These are phyloP conservation scores for Hortaea sp. DNA, from an alignment of 2,329 filamentous ascomycete genomes.

Conservation along the genomic window DNA sequence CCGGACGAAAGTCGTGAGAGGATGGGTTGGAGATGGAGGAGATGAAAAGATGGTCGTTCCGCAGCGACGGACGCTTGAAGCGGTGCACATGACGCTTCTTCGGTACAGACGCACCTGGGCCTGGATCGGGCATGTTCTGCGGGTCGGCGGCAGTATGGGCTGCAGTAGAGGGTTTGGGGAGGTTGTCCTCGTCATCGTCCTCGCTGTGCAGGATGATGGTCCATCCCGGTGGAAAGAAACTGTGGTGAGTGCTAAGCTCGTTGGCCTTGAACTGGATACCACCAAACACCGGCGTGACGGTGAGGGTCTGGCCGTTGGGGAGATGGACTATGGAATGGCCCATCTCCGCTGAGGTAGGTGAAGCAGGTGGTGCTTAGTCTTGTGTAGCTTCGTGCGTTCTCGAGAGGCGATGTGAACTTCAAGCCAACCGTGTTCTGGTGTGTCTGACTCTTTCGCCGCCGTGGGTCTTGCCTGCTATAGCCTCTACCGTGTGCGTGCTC, in stretches of 20 bases:
- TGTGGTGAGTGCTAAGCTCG: conserved; percentile 58
- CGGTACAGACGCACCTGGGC: conserved; percentile 11
- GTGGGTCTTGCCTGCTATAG: too few relatives aligned
- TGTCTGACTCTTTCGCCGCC: too few relatives aligned
- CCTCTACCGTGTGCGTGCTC: too few relatives aligned
- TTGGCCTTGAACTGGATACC: conserved; percentile 82
- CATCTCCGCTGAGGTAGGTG: too few relatives aligned
- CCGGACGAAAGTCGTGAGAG: conserved; percentile 66
- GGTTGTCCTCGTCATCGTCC: conserved; percentile 27
- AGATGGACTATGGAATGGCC: conserved; percentile 51
- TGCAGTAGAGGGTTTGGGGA: conserved; percentile 9
- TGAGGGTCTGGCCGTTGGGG: conserved; percentile 78
- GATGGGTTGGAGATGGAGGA: conserved; percentile 83
- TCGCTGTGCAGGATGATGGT: conserved; percentile 71
- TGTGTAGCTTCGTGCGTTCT: too few relatives aligned
- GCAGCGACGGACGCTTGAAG: conserved; percentile 66
- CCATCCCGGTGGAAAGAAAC: conserved; percentile 77
- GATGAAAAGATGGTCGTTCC: conserved; percentile 76
- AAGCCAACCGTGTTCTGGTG: too few relatives aligned
- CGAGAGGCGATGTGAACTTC: too few relatives aligned
- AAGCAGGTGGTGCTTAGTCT: too few relatives aligned
- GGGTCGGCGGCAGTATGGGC: conserved; percentile 5
- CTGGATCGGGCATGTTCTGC: conserved; percentile 6
- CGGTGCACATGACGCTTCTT: conserved; percentile 43
- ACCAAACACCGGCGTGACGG: conserved; percentile 79